Percentiles rank a stretch among this genome's conserved stretches.
Conservation (phyloP, 2,329 filamentous ascomycete species). For the Tympanopsis confertula region DNA sequence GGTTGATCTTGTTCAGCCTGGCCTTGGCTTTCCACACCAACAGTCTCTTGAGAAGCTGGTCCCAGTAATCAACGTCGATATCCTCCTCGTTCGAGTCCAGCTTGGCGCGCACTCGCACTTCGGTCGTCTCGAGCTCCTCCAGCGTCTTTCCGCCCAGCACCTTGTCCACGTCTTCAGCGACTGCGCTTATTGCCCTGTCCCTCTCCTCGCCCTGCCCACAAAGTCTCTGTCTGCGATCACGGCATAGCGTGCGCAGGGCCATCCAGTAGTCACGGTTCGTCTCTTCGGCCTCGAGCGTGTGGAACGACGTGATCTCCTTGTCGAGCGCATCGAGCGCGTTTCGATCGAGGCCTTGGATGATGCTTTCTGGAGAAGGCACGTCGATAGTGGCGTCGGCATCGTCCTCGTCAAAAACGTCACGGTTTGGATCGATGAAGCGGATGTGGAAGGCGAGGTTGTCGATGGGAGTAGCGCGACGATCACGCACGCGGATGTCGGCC, state of each 20-base stretch:
- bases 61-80: conserved; percentile 96
- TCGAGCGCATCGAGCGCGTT: conserved; percentile 65
- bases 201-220: conserved; percentile 51
- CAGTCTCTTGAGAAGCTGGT: conserved; percentile 75
- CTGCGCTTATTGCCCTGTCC: conserved; percentile 64
- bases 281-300: conserved; percentile 66
- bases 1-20: conserved; percentile 66
- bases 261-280: conserved; percentile 86
- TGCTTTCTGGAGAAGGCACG: conserved; percentile 67
- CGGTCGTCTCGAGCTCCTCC: conserved; percentile 74
- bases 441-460: conserved; percentile 89
- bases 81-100: conserved; percentile 70
- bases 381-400: conserved; percentile 63
- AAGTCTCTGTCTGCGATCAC: conserved; percentile 59
- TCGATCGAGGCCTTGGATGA: conserved; percentile 63
- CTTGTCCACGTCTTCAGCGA: conserved; percentile 77
- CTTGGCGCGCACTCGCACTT: conserved; percentile 78
- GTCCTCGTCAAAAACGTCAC: conserved; percentile 76
- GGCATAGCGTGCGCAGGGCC: conserved; percentile 74
- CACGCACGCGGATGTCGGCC: conserved; percentile 84
- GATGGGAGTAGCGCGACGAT: conserved; percentile 80
- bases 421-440: conserved; percentile 74
- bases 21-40: conserved; percentile 86
- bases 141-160: conserved; percentile 76
- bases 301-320: conserved; percentile 67